These are phyloP conservation scores for Gloeopeniophorella convolvens DNA, from an alignment of 768 basidiomycete genomes.

Conservation along the genomic window DNA sequence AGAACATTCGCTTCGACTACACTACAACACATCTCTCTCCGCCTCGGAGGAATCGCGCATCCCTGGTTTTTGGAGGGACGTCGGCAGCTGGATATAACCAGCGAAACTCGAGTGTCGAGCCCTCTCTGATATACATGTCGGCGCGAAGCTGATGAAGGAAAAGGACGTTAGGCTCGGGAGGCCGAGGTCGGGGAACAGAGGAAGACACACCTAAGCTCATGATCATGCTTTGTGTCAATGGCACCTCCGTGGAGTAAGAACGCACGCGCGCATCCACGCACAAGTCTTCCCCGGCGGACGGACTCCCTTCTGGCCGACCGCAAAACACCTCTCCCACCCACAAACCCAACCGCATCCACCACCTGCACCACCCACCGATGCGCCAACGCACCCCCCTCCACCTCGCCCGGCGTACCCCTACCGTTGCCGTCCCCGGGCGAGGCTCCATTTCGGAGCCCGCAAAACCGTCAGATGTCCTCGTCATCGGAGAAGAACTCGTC, in stretches of 20 bases:
- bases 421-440: slow-evolving; percentile 36
- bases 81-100: too few species aligned
- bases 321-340: neutral
- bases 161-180: neutral
- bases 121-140: neutral
- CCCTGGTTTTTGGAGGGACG: too few species aligned
- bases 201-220: slow-evolving; percentile 7
- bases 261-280: neutral
- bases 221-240: slow-evolving; percentile 1
- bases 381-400: slow-evolving; percentile 28
- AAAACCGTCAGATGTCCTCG: slow-evolving; percentile 77
- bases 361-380: neutral
- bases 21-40: too few species aligned
- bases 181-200: neutral
- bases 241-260: neutral
- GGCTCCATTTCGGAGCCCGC: slow-evolving; percentile 79
- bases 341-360: neutral
- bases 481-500: slow-evolving; percentile 80
- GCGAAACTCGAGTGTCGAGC: too few species aligned
- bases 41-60: too few species aligned
- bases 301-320: slow-evolving; percentile 1
- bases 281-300: neutral
- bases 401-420: slow-evolving; percentile 63
- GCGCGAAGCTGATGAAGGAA: too few species aligned
- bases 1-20: too few species aligned